These are phyloP conservation scores for Linnemannia elongata DNA, from an alignment of 192 early-diverging fungal genomes.

Conservation along the genomic window DNA sequence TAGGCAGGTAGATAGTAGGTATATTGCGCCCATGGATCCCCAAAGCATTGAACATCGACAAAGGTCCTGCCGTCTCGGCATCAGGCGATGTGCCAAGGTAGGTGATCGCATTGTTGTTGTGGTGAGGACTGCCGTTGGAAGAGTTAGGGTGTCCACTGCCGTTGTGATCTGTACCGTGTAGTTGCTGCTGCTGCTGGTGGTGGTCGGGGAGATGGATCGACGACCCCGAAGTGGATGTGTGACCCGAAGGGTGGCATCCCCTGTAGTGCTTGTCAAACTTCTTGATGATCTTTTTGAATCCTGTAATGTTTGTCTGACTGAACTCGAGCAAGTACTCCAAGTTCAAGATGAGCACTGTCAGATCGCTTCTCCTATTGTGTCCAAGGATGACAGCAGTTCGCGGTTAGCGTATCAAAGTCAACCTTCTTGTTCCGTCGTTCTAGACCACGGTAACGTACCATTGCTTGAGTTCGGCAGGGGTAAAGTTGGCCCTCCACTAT, in stretches of 20 bases:
- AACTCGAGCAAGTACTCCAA: constrained; percentile 66
- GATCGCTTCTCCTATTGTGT: constrained; percentile 25
- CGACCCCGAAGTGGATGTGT: constrained; percentile 19
- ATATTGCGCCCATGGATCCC: constrained; percentile 41
- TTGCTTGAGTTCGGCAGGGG: constrained; percentile 45
- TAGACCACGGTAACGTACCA: constrained; percentile 19
- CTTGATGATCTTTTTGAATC: constrained; percentile 75
- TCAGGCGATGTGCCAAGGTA: constrained; percentile 16
- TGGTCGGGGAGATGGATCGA: constrained; percentile 21
- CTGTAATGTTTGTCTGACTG: constrained; percentile 69
- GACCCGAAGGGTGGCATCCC: constrained; percentile 14
- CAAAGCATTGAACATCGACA: constrained; percentile 36
- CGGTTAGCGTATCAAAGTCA: neutral
- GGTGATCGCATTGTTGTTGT: constrained; percentile 2
- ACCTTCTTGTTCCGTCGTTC: neutral
- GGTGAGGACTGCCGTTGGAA: neutral
- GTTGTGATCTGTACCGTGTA: neutral
- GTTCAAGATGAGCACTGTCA: constrained; percentile 52
- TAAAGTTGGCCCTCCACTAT: constrained; percentile 54
- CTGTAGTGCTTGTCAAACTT: constrained; percentile 69
- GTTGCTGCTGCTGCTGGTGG: neutral
- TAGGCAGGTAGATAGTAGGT: constrained; percentile 40
- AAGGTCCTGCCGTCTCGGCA: constrained; percentile 11
- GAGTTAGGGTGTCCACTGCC: neutral
- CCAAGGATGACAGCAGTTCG: neutral